Base-by-base conservation (phyloP, 768 basidiomycete species). In the Pisolithus tinctorius region DNA sequence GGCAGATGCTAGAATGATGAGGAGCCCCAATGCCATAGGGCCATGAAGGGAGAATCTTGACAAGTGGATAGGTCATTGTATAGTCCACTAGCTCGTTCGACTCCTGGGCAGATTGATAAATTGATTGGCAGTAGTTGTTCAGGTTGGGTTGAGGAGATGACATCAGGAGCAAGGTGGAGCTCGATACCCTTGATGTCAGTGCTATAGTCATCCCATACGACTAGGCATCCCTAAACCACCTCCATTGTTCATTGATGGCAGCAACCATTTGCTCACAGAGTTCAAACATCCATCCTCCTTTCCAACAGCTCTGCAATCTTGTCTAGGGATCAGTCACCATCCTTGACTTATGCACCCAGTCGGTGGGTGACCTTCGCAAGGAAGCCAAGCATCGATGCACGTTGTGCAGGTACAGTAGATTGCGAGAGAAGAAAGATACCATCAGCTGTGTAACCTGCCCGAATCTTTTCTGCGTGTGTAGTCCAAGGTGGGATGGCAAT, bases 171-270 rank as follows among this genome's bases (percentile, higher is more conserved):
- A 45, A 55, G 53, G 30, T 4, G 25, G 37, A 58, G 60, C 38
- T 87, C 84, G 6, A 82, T 71, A 3, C 74, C 78, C 20, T 71
- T 71, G 6, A 69, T 16, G 3, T 55, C 58, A 3, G 46, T 48
- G 34, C 49, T 27, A 20, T 66, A 9, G 58, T 25, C 54, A 52
- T 83, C 74, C 83, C 84, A 88, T n/a, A 72, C 76, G 1, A 85
- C 86, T 25, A 87, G 62, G 48, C 82, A 84, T 52, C 81, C 79
- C 86, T 87, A 90, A 17, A 86, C 66, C 4, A 88, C 74, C 52
- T 88, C 85, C 7, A 88, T 73, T 0, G 86, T 87, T 9, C 20
- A 20, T 20, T 20, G 20, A 73, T 74, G 4, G 76, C 77, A 7
- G 84, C 86, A 9, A 88, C 73, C 20, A 20, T 20, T 20, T 2